Evolutionary conservation across 2,329 filamentous ascomycete genomes (phyloP).

Genomic region (Dryadomyces sulphureus): DNA sequence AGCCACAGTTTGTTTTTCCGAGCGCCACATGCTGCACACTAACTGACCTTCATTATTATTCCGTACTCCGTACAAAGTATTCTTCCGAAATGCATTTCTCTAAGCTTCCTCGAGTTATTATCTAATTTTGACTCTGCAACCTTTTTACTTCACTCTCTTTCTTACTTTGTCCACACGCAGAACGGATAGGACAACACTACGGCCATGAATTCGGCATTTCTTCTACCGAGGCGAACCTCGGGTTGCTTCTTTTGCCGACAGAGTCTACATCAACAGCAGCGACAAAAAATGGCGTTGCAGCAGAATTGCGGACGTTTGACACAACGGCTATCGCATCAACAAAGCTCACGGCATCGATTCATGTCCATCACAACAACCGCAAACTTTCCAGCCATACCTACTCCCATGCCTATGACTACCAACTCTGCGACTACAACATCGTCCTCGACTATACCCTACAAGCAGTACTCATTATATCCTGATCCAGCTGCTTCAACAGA

Average conservation of each 20-base stretch:
- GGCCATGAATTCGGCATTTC: slow-evolving; percentile 26
- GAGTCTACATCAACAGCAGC: slow-evolving; percentile 24
- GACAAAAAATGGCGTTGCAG: slow-evolving; percentile 17
- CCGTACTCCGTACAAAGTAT: not conserved
- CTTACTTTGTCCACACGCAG: no score
- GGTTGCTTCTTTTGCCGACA: slow-evolving; percentile 26
- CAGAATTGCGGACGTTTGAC: slow-evolving; percentile 10
- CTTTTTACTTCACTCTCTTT: no score
- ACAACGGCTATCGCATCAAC: slow-evolving; percentile 12
- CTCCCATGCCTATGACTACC: not conserved
- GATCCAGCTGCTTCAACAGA: slow-evolving; percentile 1
- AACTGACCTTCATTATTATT: no score
- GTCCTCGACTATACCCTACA: not conserved
- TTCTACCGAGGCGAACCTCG: slow-evolving; percentile 21
- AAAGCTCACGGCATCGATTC: slow-evolving; percentile 17
- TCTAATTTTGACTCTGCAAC: no score
- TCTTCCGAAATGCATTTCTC: not conserved
- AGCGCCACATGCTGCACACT: slow-evolving; percentile 11
- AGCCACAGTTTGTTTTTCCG: slow-evolving; percentile 3
- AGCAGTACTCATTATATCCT: slow-evolving; percentile 8
- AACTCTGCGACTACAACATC: not conserved
- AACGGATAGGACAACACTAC: no score
- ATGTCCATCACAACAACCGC: slow-evolving; percentile 32
- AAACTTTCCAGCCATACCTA: slow-evolving; percentile 17
- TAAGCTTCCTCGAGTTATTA: no score